Base-by-base conservation (phyloP, 2,329 filamentous ascomycete species). In the Venturia carpophila region DNA sequence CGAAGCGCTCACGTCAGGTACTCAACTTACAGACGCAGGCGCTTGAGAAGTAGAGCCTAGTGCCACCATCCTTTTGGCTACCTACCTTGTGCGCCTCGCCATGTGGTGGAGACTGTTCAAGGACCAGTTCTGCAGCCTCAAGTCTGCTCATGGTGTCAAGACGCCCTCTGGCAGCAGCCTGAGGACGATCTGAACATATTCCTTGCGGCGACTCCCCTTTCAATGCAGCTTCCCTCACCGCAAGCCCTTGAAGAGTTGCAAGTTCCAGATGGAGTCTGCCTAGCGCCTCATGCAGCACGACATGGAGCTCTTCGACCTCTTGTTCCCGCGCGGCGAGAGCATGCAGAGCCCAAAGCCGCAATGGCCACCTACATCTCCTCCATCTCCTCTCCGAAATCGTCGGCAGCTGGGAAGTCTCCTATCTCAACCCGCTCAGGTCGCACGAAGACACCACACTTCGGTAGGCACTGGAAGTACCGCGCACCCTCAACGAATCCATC, bases 381-480 rank as follows among this genome's bases (percentile, higher is more conserved):
- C 71, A 92, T 84, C 73, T 92, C 84, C 67, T 92, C 79, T 4
- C 74, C 77, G 67, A 84, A 68, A 52, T 74, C 60, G 17, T 63
- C 64, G 6, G 34, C 72, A 15, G 79, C 69, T 1, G 86, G 85
- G 70, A 82, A 94, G 69, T 92, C 86, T 24, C 90, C 90, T 52
- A 86, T 82, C 75, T 93, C 90, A 27, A 92, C 85, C 67, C 89
- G 81, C 75, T 92, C 90, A 4, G 90, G 87, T 68, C 89, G 82
- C 39, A 92, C 89, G 76, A 94, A 91, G 24, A 91, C 87, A 42
- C 90, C 90, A 70, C 84, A 85, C 74, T 91, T 92, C 66, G 85
- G 77, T 68, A 27, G 47, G 64, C 86, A 87, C 62, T 83, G 79
- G 82, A 91, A 94, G 76, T 92, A 93, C 68, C 86, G 80, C 68